phyloP scores from a whole-genome alignment of 2,329 filamentous ascomycete genomes.

The Arthrobotrys sphaeroides region DNA sequence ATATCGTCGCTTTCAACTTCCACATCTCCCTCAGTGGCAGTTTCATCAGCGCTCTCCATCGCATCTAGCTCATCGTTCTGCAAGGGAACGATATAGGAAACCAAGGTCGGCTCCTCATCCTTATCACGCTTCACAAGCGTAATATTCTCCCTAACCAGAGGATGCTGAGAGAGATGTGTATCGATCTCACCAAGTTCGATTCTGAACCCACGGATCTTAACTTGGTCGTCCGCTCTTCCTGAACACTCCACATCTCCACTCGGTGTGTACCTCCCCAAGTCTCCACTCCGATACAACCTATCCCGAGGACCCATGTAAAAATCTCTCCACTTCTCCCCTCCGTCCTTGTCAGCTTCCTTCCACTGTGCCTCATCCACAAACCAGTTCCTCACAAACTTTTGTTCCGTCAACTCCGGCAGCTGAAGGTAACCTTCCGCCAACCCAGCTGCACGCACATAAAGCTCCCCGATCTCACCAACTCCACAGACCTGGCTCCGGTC shows the following conservation, averaged over 20 bases:
- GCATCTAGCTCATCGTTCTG: constrained; percentile 56
- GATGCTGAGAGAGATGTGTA: constrained; percentile 77
- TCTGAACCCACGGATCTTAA: constrained; percentile 95
- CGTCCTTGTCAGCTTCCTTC: constrained; percentile 67
- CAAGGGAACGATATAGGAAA: constrained; percentile 85
- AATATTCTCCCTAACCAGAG: constrained; percentile 81
- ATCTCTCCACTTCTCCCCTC: constrained; percentile 77
- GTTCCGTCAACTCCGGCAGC: constrained; percentile 70
- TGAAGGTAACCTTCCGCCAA: constrained; percentile 81
- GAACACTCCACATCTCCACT: constrained; percentile 79
- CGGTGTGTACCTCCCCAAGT: constrained; percentile 78
- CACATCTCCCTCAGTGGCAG: constrained; percentile 67
- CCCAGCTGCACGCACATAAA: constrained; percentile 82
- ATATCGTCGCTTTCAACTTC: constrained; percentile 67
- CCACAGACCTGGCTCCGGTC: constrained; percentile 74
- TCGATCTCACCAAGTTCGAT: constrained; percentile 97
- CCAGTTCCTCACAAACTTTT: constrained; percentile 87
- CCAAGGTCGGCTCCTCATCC: constrained; percentile 83
- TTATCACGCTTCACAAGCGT: constrained; percentile 85
- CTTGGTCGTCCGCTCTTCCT: constrained; percentile 84
- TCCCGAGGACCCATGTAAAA: constrained; percentile 85
- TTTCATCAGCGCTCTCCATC: constrained; percentile 61
- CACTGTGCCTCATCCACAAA: constrained; percentile 79
- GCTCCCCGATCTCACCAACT: constrained; percentile 83
- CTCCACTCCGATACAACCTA: constrained; percentile 85